phyloP scores from a whole-genome alignment of 352 stramenopile species.

The Phytophthora fragariae region DNA sequence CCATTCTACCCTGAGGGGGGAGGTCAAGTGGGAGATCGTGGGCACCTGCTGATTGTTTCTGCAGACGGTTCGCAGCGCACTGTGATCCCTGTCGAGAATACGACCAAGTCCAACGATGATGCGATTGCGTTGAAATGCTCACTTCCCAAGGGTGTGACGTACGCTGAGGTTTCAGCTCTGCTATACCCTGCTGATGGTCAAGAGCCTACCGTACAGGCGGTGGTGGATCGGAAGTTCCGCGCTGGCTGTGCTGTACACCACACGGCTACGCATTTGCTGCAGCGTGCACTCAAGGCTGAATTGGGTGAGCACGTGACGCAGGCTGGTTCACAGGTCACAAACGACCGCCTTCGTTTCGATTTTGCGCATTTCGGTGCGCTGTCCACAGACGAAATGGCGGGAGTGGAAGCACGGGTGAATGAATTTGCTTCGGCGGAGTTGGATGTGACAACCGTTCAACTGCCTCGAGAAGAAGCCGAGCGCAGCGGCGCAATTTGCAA shows the following conservation, averaged over 20 bases:
- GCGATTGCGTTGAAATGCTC: constrained; percentile 57
- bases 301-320: constrained; percentile 81
- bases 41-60: constrained; percentile 39
- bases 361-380: constrained; percentile 84
- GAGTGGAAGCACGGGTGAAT: constrained; percentile 69
- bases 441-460: constrained; percentile 47
- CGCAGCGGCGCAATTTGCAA: constrained; percentile 76
- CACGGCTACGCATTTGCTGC: constrained; percentile 82
- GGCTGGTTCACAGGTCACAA: constrained; percentile 68
- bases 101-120: constrained; percentile 50
- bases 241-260: constrained; percentile 71
- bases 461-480: constrained; percentile 61
- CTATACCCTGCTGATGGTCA: constrained; percentile 13
- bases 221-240: constrained; percentile 62
- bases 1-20: constrained; percentile 85
- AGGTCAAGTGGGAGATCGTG: constrained; percentile 79
- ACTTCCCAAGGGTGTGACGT: constrained; percentile 38
- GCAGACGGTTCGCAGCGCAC: constrained; percentile 10
- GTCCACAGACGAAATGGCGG: constrained; percentile 64
- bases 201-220: constrained; percentile 38
- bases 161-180: constrained; percentile 39
- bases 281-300: constrained; percentile 70
- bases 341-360: constrained; percentile 79
- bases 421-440: constrained; percentile 52
- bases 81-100: constrained; percentile 49